Evolutionary conservation across 2,329 filamentous ascomycete genomes (phyloP).

Genomic region (Alternaria arborescens): DNA sequence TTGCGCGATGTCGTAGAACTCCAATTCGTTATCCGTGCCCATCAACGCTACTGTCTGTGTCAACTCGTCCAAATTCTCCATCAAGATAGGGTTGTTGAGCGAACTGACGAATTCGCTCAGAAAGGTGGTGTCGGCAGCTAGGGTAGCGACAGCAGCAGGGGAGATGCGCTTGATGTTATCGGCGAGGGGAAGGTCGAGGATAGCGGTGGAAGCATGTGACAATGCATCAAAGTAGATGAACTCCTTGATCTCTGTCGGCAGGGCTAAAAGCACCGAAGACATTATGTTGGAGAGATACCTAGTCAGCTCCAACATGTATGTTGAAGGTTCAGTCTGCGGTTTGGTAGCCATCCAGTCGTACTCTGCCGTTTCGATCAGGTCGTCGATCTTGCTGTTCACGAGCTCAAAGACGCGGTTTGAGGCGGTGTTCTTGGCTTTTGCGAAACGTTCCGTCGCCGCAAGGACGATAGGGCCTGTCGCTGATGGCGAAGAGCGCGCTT

Average conservation of each 20-base stretch:
- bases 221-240: slow-evolving; percentile 97
- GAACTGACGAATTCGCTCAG: slow-evolving; percentile 86
- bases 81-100: slow-evolving; percentile 86
- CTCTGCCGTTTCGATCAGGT: slow-evolving; percentile 94
- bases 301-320: slow-evolving; percentile 95
- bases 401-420: slow-evolving; percentile 98
- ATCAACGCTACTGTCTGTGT: slow-evolving; percentile 92
- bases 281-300: slow-evolving; percentile 95
- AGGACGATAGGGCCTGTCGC: slow-evolving; percentile 82
- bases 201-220: slow-evolving; percentile 86
- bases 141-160: slow-evolving; percentile 79
- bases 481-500: slow-evolving; percentile 82
- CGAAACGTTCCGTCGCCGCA: slow-evolving; percentile 84
- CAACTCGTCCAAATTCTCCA: slow-evolving; percentile 89
- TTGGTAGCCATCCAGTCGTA: slow-evolving; percentile 83
- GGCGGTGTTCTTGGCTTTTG: slow-evolving; percentile 90
- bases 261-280: slow-evolving; percentile 88
- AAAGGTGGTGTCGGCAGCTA: slow-evolving; percentile 84
- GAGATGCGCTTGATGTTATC: slow-evolving; percentile 85
- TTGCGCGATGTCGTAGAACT: slow-evolving; percentile 92
- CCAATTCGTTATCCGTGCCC: slow-evolving; percentile 87
- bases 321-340: slow-evolving; percentile 77
- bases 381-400: slow-evolving; percentile 98
- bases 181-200: slow-evolving; percentile 80
- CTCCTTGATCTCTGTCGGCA: slow-evolving; percentile 96